phyloP scores from a whole-genome alignment of 2,329 filamentous ascomycete species.

The Emmonsia crescens region DNA sequence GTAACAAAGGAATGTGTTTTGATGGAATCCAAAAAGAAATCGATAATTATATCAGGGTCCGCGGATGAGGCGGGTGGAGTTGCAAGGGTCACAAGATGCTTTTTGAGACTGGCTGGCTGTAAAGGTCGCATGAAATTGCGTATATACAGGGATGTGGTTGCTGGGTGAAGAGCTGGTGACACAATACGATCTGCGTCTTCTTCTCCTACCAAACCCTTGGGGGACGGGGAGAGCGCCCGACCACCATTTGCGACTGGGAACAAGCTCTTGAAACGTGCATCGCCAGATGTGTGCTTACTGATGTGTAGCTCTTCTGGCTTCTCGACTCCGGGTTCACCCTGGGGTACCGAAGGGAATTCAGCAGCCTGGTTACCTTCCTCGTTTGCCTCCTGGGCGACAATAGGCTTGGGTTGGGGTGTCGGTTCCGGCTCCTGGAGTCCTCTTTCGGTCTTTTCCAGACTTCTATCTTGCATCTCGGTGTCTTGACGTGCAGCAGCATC shows the following conservation, averaged over 20 bases:
- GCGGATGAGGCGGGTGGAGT: conserved; percentile 43
- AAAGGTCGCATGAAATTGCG: conserved; percentile 82
- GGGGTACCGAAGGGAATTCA: conserved; percentile 6
- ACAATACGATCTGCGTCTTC: conserved; percentile 32
- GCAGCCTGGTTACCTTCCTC: conserved; percentile 4
- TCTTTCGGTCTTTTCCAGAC: conserved; percentile 4
- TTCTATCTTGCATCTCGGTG: neutral
- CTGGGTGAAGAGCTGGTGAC: conserved; percentile 54
- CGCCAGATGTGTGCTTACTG: conserved; percentile 23
- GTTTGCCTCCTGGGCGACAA: neutral
- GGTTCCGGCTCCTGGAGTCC: conserved; percentile 3
- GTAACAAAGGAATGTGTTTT: conserved; percentile 77
- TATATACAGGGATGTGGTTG: conserved; percentile 74
- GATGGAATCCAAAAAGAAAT: conserved; percentile 73
- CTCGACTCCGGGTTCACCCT: conserved; percentile 11
- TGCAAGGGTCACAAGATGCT: conserved; percentile 60
- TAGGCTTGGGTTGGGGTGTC: neutral
- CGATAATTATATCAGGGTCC: conserved; percentile 47
- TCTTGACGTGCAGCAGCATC: neutral
- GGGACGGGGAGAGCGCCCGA: conserved; percentile 18
- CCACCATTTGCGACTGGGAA: conserved; percentile 26
- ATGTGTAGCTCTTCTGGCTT: conserved; percentile 16
- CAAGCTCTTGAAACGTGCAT: conserved; percentile 41
- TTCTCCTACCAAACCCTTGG: conserved; percentile 19
- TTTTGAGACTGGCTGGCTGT: conserved; percentile 54